Percentiles rank a stretch among this genome's conserved stretches.
These are phyloP conservation scores for Pythium plurisporium DNA, from an alignment of 352 stramenopile species.

Conservation along the genomic window DNA sequence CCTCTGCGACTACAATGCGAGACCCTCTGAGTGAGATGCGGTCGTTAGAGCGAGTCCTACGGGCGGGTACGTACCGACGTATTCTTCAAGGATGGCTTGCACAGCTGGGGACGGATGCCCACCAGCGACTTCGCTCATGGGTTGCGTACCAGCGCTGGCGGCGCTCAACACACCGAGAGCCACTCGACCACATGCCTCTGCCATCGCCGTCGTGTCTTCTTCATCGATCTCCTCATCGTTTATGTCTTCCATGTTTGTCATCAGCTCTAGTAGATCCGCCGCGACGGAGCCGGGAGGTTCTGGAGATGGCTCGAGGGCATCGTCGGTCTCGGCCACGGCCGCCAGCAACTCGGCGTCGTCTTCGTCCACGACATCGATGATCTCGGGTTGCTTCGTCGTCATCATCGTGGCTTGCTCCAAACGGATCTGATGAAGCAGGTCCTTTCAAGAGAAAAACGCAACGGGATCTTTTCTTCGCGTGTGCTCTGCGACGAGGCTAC, in stretches of 20 bases:
- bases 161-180: background rate
- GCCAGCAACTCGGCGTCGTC: background rate
- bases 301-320: background rate
- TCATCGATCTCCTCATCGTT: background rate
- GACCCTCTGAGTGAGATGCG: too few species aligned
- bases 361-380: slow-evolving; percentile 2
- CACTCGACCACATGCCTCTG: background rate
- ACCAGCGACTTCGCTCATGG: too few species aligned
- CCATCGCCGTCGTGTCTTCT: background rate
- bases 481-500: slow-evolving; percentile 7
- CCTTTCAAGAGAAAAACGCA: too few species aligned
- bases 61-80: background rate
- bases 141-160: background rate
- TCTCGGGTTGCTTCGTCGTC: background rate
- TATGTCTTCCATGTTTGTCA: background rate
- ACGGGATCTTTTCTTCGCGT: too few species aligned
- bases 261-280: background rate
- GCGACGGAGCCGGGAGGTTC: background rate
- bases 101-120: too few species aligned
- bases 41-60: background rate
- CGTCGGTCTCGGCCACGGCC: background rate
- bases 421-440: too few species aligned
- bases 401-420: background rate
- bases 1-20: background rate
- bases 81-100: background rate